These are phyloP conservation scores for Atkinsonella hypoxylon DNA, from an alignment of 2,329 filamentous ascomycete genomes.

Conservation along the genomic window DNA sequence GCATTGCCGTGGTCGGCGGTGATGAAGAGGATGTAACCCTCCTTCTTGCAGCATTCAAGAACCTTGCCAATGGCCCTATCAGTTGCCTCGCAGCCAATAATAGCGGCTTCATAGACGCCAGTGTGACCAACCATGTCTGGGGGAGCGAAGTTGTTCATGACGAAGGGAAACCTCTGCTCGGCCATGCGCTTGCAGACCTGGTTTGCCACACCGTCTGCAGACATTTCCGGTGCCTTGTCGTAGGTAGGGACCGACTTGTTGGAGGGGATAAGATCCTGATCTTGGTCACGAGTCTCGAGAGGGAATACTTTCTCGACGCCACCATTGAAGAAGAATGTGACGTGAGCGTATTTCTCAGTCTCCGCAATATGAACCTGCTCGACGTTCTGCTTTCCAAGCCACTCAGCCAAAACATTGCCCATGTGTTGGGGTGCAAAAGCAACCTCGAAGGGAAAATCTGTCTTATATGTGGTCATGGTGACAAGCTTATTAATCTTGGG, in stretches of 20 bases:
- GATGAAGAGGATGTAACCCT: constrained; percentile 87
- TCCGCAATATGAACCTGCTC: constrained; percentile 95
- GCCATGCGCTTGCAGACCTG: constrained; percentile 80
- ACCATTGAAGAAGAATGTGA: constrained; percentile 99
- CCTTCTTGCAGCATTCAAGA: constrained; percentile 85
- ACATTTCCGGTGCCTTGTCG: constrained; percentile 93
- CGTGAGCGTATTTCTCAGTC: constrained; percentile 98
- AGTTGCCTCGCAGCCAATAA: constrained; percentile 72
- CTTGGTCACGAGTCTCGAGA: constrained; percentile 80
- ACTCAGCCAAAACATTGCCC: constrained; percentile 97
- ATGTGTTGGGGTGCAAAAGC: constrained; percentile 93
- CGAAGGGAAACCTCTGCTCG: constrained; percentile 81
- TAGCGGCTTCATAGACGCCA: constrained; percentile 88
- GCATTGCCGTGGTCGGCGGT: constrained; percentile 96
- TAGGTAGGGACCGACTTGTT: constrained; percentile 88
- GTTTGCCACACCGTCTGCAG: constrained; percentile 76
- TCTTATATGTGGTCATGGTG: constrained; percentile 99
- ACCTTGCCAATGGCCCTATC: constrained; percentile 91
- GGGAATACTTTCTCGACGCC: constrained; percentile 94
- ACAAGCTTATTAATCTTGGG: constrained; percentile 75
- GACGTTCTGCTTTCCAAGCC: constrained; percentile 77
- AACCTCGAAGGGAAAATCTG: constrained; percentile 80
- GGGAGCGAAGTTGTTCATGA: constrained; percentile 99
- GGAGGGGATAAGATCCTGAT: constrained; percentile 65
- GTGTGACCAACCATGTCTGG: constrained; percentile 99